Percentiles rank a stretch among this genome's conserved stretches.
Evolutionary conservation across 2,329 filamentous ascomycete species (phyloP).

Genomic region (Neofusicoccum sp.): DNA sequence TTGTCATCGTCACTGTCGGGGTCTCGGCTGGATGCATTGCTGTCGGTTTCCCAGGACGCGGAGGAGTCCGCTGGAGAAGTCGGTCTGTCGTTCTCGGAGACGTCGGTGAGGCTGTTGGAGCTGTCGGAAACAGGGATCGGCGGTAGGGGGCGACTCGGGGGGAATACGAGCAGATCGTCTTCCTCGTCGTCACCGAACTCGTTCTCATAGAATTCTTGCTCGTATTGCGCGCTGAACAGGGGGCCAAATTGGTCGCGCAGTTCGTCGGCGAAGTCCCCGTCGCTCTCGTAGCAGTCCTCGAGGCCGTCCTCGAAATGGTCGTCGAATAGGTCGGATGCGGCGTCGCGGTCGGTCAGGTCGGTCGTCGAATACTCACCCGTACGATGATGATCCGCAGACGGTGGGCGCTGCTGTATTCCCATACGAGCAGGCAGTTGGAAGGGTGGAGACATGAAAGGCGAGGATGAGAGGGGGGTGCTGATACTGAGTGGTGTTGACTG

Average conservation of each 20-base stretch:
- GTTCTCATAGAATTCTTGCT: constrained; percentile 1
- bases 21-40: constrained; percentile 37
- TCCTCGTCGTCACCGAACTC: not conserved
- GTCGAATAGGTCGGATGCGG: not conserved
- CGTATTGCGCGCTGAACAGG: constrained; percentile 18
- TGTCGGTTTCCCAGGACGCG: constrained; percentile 35
- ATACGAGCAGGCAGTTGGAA: constrained; percentile 34
- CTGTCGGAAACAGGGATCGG: constrained; percentile 9
- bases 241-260: constrained; percentile 18
- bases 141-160: not conserved
- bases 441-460: constrained; percentile 35
- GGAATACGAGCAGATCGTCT: constrained; percentile 7
- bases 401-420: constrained; percentile 24
- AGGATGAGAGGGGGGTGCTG: constrained; percentile 22
- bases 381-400: constrained; percentile 48
- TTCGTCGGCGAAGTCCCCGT: constrained; percentile 21
- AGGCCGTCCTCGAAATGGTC: not conserved
- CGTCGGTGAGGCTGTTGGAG: not conserved
- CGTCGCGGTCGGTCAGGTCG: not conserved
- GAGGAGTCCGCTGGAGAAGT: not conserved
- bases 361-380: constrained; percentile 11
- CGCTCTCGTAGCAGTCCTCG: not conserved
- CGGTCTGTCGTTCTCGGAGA: not conserved
- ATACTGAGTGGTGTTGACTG: not conserved
- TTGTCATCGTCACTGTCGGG: constrained; percentile 28